Evolutionary conservation across 306 rosid species (phyloP), one percentile per base, ranked within the genome.

Genomic region (Quercus bicolor): DNA sequence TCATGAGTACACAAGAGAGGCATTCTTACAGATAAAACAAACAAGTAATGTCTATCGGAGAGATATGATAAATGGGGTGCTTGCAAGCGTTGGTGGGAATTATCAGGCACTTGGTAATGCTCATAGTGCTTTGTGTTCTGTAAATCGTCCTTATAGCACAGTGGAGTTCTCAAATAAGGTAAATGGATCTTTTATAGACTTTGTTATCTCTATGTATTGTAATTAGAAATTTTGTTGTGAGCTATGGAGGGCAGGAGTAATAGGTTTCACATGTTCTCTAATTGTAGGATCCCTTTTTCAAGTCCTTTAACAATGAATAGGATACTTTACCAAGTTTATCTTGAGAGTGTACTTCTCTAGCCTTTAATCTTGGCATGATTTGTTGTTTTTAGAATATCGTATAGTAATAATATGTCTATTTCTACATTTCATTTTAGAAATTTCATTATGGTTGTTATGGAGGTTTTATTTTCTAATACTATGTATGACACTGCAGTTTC

Each of bases 111-210:
- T 70, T 57, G 64, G 80, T 76, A 75, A 74, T 71, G 77, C 7
- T 76, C 74, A 24, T 71, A 81, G 74, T 72, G 53, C 81, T 52
- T 65, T 53, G 66, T 74, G 70, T 82, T 75, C 82, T 77, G 77
- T 78, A 48, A 82, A 56, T 78, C 85, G 87, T 79, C 87, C 77
- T 78, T 90, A 80, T 87, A 74, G 81, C 81, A 61, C 76, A 65
- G 79, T 51, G 78, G 80, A 80, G 78, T 76, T 77, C 75, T 80
- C 88, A 81, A 76, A 83, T 80, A 86, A 89, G 93, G 96, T 87
- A 88, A 84, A 43, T 70, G 53, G 72, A 76, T 81, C 75, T 77
- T 61, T 56, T 64, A 52, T 74, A 43, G 37, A 45, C 66, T 34
- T 3, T 40, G 12, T 66, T 68, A 23, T 4, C 21, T 12, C 66